These are phyloP conservation scores for Colletotrichum tropicicola DNA, from an alignment of 2,329 filamentous ascomycete genomes.

Conservation along the genomic window DNA sequence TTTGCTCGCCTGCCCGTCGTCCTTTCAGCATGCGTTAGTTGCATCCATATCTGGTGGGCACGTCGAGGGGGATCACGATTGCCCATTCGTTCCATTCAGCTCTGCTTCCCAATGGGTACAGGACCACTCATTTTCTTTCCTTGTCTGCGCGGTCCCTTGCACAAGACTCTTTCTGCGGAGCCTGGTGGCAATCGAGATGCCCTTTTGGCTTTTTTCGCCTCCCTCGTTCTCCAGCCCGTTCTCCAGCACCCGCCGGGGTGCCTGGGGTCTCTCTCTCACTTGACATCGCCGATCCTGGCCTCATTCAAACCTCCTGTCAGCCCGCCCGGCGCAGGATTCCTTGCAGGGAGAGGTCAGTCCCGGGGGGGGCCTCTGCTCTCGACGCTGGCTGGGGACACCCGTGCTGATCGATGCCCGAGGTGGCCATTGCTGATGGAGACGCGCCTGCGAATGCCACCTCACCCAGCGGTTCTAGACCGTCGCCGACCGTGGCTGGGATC, in stretches of 20 bases:
- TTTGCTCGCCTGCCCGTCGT: not conserved
- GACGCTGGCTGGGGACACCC: slow-evolving; percentile 8
- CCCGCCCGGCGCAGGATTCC: not conserved
- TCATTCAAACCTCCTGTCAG: not conserved
- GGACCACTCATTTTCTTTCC: no score
- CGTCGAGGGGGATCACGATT: no score
- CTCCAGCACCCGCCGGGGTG: not conserved
- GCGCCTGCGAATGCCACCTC: slow-evolving; percentile 13
- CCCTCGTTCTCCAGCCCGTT: not conserved
- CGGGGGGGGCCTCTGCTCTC: no score
- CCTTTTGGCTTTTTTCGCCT: not conserved
- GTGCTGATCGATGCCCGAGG: slow-evolving; percentile 9
- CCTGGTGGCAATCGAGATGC: not conserved
- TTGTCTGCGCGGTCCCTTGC: not conserved
- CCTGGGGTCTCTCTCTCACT: no score
- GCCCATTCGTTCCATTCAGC: no score
- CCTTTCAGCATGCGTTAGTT: not conserved
- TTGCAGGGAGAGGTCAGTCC: slow-evolving; percentile 21
- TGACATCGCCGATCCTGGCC: slow-evolving; percentile 16
- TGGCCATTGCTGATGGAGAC: slow-evolving; percentile 2
- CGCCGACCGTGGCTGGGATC: slow-evolving; percentile 5
- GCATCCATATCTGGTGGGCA: not conserved
- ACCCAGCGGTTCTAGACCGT: slow-evolving; percentile 9
- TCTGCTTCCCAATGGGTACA: no score
- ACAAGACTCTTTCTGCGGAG: no score